These are phyloP conservation scores for Pseudogymnoascus sp. DNA, from an alignment of 2,329 filamentous ascomycete species.

Conservation along the genomic window DNA sequence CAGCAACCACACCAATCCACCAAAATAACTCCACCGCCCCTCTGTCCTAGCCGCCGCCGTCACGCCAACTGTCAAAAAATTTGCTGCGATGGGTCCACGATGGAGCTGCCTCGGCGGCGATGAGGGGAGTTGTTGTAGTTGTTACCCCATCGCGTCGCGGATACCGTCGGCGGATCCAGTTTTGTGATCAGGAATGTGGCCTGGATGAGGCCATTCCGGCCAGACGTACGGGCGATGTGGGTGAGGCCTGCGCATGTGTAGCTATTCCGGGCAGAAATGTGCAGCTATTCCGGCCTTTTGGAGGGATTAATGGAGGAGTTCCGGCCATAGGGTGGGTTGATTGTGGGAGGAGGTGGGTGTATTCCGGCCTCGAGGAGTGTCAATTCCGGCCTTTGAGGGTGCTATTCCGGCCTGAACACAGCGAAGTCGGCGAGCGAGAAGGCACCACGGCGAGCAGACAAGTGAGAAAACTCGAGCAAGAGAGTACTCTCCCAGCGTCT, in stretches of 20 bases:
- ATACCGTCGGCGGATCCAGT: slow-evolving; percentile 3
- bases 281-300: not conserved
- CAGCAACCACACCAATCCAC: not conserved
- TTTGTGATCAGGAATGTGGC: not conserved
- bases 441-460: not conserved
- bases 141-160: slow-evolving; percentile 7
- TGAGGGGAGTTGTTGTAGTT: not conserved
- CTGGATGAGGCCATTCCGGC: not conserved
- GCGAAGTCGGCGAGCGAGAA: not conserved
- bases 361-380: not conserved
- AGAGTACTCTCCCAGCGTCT: not conserved
- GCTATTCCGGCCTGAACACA: not conserved
- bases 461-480: not conserved
- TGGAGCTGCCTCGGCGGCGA: not conserved
- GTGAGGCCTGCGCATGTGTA: not conserved
- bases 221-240: not conserved
- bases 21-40: not conserved
- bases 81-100: not conserved
- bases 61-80: slow-evolving; percentile 8
- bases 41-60: not conserved
- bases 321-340: not conserved
- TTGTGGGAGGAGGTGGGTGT: not conserved
- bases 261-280: not conserved
- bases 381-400: not conserved
- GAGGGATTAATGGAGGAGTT: not conserved